These are phyloP conservation scores for Ramichloridium luteum DNA, from an alignment of 2,329 filamentous ascomycete genomes.

Conservation along the genomic window DNA sequence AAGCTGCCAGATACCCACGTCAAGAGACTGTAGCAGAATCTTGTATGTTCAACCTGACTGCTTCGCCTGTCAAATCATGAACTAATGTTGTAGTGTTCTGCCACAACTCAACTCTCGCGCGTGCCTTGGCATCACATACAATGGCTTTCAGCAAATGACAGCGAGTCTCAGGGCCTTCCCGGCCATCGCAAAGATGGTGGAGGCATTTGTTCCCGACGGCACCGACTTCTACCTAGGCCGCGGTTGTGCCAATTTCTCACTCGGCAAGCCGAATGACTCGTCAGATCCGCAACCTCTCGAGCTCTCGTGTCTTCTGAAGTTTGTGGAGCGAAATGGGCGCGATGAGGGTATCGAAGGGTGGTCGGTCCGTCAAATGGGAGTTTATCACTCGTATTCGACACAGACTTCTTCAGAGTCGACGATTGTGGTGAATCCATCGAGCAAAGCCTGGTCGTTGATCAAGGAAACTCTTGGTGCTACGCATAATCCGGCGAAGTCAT, in stretches of 20 bases:
- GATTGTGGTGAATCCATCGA: conserved; percentile 4
- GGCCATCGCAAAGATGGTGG: conserved; percentile 4
- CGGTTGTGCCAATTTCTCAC: conserved; percentile 1
- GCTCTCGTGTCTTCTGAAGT: conserved; percentile 5
- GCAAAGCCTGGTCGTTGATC: background rate
- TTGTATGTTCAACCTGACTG: too few species aligned
- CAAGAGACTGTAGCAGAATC: too few species aligned
- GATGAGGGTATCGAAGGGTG: conserved; percentile 2
- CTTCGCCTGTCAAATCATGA: too few species aligned
- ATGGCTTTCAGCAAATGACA: too few species aligned
- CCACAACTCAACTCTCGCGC: too few species aligned
- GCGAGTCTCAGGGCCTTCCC: conserved; percentile 4
- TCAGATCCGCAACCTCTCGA: conserved; percentile 2
- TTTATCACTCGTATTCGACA: conserved; percentile 2
- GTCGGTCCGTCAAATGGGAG: conserved; percentile 8
- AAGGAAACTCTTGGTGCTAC: background rate
- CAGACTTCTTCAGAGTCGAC: background rate
- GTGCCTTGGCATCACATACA: too few species aligned
- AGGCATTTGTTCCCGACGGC: conserved; percentile 4
- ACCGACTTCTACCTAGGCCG: conserved; percentile 6
- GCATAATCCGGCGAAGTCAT: conserved; percentile 2
- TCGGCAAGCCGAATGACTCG: conserved; percentile 1
- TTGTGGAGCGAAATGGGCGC: conserved; percentile 1
- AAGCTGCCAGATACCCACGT: too few species aligned
- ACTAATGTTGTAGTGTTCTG: too few species aligned